phyloP scores from a whole-genome alignment of 257 asterid genomes.

The Orobanche coerulescens region DNA sequence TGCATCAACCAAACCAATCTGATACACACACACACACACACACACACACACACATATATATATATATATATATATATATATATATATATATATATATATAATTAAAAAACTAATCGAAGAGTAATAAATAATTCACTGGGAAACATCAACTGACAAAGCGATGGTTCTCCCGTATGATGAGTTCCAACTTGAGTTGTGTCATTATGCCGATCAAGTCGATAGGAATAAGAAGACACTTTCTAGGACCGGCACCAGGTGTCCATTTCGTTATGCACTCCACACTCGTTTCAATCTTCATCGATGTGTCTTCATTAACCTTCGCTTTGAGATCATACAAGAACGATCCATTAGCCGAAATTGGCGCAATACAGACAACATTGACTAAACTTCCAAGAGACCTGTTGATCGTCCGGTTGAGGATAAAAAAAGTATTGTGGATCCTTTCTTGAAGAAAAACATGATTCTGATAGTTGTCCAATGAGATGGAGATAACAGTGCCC shows the following conservation, averaged over 20 bases:
- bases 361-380: conserved; percentile 40
- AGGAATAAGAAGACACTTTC: conserved; percentile 44
- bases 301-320: conserved; percentile 30
- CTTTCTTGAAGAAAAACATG: conserved; percentile 38
- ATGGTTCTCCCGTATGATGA: conserved; percentile 27
- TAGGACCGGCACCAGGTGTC: conserved; percentile 22
- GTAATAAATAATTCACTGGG: not conserved
- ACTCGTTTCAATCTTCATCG: conserved; percentile 29
- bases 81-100: too few relatives aligned
- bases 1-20: too few relatives aligned
- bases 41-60: too few relatives aligned
- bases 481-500: conserved; percentile 19
- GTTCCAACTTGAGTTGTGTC: conserved; percentile 33
- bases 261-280: conserved; percentile 34
- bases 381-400: conserved; percentile 37
- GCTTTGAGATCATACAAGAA: conserved; percentile 34
- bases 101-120: too few relatives aligned
- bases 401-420: conserved; percentile 34
- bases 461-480: conserved; percentile 24
- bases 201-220: conserved; percentile 14
- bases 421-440: conserved; percentile 26
- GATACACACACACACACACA: too few relatives aligned
- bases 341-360: conserved; percentile 23
- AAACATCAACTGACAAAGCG: not conserved
- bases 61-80: too few relatives aligned